Percentiles rank a stretch among this genome's conserved stretches.
These are phyloP conservation scores for Trichoderma sp. DNA, from an alignment of 2,329 filamentous ascomycete species.

Conservation along the genomic window DNA sequence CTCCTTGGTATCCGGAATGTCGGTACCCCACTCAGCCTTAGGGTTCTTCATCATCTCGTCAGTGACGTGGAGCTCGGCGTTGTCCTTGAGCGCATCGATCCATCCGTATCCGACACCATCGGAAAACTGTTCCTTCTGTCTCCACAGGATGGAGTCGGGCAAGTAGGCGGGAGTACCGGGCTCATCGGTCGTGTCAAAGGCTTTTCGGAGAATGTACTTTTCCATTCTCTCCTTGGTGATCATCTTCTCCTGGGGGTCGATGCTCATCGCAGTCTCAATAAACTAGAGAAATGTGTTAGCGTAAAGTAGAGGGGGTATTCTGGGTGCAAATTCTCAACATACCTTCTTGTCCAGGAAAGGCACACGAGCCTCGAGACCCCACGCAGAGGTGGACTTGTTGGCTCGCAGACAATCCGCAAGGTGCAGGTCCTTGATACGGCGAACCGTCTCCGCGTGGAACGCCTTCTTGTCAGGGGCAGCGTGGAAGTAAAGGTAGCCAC, in stretches of 20 bases:
- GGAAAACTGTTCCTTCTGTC: slow-evolving; percentile 99
- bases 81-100: slow-evolving; percentile 97
- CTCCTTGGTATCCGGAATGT: slow-evolving; percentile 95
- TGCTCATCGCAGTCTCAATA: slow-evolving; percentile 87
- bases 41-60: slow-evolving; percentile 99
- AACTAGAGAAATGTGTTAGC: slow-evolving; percentile 52
- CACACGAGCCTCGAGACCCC: slow-evolving; percentile 96
- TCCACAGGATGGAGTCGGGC: slow-evolving; percentile 93
- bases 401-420: slow-evolving; percentile 93
- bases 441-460: slow-evolving; percentile 95
- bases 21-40: slow-evolving; percentile 90
- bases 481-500: slow-evolving; percentile 98
- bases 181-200: slow-evolving; percentile 90
- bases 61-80: slow-evolving; percentile 81
- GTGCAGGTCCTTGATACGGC: slow-evolving; percentile 94
- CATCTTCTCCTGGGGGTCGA: slow-evolving; percentile 94
- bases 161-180: slow-evolving; percentile 80
- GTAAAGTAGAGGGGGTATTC: neutral
- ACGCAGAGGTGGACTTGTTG: slow-evolving; percentile 98
- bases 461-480: slow-evolving; percentile 83
- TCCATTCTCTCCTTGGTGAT: slow-evolving; percentile 87
- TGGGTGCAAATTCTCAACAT: neutral
- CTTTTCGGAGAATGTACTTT: slow-evolving; percentile 97
- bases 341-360: slow-evolving; percentile 93
- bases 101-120: slow-evolving; percentile 98